Evolutionary conservation across 2,329 filamentous ascomycete genomes (phyloP).

Genomic region (Aphanoascus verrucosus): DNA sequence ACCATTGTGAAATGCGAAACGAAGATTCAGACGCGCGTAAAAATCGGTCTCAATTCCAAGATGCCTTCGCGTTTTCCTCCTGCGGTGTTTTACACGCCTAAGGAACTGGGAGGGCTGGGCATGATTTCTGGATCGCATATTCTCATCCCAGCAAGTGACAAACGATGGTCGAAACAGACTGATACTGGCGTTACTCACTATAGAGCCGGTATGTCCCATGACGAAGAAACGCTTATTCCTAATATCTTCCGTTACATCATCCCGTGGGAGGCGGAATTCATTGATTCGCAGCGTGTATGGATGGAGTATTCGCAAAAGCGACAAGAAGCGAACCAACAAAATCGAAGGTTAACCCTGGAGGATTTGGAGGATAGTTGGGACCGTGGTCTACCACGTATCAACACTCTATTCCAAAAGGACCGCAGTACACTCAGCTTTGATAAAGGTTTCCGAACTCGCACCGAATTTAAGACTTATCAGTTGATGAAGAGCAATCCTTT

Average conservation of each 20-base stretch:
- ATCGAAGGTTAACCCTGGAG: conserved; percentile 83
- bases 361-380: conserved; percentile 98
- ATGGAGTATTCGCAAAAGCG: conserved; percentile 98
- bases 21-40: conserved; percentile 97
- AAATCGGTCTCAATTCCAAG: conserved; percentile 97
- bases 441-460: conserved; percentile 90
- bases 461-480: conserved; percentile 97
- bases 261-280: conserved; percentile 97
- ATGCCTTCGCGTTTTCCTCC: conserved; percentile 98
- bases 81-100: conserved; percentile 96
- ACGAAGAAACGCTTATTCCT: conserved; percentile 93
- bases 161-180: conserved; percentile 96
- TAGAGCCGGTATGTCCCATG: conserved; percentile 93
- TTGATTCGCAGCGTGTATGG: conserved; percentile 97
- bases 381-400: conserved; percentile 91
- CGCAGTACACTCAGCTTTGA: conserved; percentile 94
- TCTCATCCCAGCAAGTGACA: conserved; percentile 91
- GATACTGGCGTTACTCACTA: conserved; percentile 96
- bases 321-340: conserved; percentile 92
- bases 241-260: conserved; percentile 99
- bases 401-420: conserved; percentile 97
- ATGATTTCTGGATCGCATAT: conserved; percentile 99
- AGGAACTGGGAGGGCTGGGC: conserved; percentile 89
- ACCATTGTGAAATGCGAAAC: conserved; percentile 99
- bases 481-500: conserved; percentile 99